These are phyloP conservation scores for Angophora floribunda DNA, from an alignment of 345 rosid species.

Conservation along the genomic window DNA sequence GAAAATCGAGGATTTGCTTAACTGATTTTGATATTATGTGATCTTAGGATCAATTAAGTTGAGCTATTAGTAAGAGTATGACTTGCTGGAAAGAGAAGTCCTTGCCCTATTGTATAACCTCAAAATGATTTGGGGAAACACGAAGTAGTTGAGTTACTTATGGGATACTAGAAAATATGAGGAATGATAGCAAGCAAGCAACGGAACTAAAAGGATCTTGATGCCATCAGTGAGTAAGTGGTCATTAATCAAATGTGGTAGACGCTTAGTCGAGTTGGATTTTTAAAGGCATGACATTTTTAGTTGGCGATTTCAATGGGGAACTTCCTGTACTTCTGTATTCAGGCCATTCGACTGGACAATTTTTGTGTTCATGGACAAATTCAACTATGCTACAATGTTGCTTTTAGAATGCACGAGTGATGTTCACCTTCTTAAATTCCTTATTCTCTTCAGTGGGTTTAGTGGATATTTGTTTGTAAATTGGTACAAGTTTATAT, in stretches of 20 bases:
- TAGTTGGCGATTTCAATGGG: background rate
- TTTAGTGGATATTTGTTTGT: too few relatives aligned
- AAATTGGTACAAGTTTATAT: too few relatives aligned
- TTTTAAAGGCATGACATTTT: background rate
- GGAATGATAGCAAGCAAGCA: background rate
- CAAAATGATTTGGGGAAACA: background rate
- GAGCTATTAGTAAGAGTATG: background rate
- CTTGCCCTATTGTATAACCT: background rate
- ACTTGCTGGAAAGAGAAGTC: background rate
- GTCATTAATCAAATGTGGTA: background rate
- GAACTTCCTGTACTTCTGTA: background rate
- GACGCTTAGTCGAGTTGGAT: background rate
- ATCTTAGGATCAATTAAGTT: background rate
- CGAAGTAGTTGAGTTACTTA: background rate
- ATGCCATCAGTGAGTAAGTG: background rate
- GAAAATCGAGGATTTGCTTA: background rate
- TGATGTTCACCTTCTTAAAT: background rate
- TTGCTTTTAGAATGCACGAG: background rate
- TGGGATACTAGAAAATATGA: background rate
- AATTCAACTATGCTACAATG: background rate
- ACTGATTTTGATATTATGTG: background rate
- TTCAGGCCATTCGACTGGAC: background rate
- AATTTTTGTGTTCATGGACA: background rate
- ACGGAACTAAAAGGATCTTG: background rate
- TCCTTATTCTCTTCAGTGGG: background rate